Percentiles rank a stretch among this genome's conserved stretches.
Evolutionary conservation across 148 eudicot species (phyloP).

Genomic region (Nepenthes gracilis): DNA sequence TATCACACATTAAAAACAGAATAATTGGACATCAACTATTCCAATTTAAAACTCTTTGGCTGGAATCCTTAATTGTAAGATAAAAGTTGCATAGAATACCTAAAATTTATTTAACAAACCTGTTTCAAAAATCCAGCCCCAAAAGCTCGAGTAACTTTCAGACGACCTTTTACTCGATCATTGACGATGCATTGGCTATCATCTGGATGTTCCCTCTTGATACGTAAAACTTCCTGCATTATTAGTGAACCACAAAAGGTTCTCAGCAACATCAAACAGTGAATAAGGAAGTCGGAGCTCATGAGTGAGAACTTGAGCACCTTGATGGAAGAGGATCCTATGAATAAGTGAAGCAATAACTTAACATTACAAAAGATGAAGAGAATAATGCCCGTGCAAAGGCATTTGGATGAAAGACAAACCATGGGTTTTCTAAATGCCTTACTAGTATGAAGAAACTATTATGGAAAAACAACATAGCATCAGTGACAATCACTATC

Average conservation of each 20-base stretch:
- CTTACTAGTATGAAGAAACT: too few relatives aligned
- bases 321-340: too few relatives aligned
- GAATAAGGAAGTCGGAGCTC: too few relatives aligned
- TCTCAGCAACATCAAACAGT: not conserved
- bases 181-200: conserved; percentile 89
- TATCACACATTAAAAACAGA: too few relatives aligned
- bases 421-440: too few relatives aligned
- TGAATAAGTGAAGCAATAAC: too few relatives aligned
- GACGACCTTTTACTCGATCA: conserved; percentile 97
- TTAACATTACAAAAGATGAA: too few relatives aligned
- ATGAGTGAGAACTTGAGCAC: too few relatives aligned
- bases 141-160: conserved; percentile 97
- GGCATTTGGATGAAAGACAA: too few relatives aligned
- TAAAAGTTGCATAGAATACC: not conserved
- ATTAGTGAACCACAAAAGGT: not conserved
- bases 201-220: conserved; percentile 93
- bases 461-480: too few relatives aligned
- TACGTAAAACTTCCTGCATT: conserved; percentile 79
- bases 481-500: too few relatives aligned
- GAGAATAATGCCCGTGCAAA: too few relatives aligned
- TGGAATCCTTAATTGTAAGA: not conserved
- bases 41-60: not conserved
- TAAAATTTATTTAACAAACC: conserved; percentile 32
- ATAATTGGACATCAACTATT: not conserved
- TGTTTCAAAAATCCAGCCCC: conserved; percentile 99